Evolutionary conservation across 2,329 filamentous ascomycete species (phyloP).

Genomic region (Cladophialophora carrionii): DNA sequence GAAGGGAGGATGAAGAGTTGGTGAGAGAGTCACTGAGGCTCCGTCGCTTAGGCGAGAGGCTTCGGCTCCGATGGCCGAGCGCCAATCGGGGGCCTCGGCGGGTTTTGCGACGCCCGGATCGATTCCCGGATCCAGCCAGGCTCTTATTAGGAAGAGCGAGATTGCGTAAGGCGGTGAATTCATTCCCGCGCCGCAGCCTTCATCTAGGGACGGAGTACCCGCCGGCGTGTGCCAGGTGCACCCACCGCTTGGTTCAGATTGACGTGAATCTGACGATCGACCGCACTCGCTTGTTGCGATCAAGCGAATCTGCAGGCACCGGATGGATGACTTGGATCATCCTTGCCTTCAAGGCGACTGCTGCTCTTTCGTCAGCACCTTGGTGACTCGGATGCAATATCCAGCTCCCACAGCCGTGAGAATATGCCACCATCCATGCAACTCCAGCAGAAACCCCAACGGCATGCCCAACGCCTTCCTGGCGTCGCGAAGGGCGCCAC

Average conservation of each 20-base stretch:
- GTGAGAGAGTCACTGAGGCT: neutral
- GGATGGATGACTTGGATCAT: neutral
- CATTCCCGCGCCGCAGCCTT: too few relatives aligned
- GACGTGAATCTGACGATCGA: neutral
- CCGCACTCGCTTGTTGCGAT: too few relatives aligned
- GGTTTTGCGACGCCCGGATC: neutral
- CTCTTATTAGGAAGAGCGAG: too few relatives aligned
- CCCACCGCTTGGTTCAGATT: too few relatives aligned
- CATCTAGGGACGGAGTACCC: too few relatives aligned
- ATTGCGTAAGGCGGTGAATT: too few relatives aligned
- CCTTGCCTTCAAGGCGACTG: neutral
- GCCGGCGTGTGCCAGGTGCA: too few relatives aligned
- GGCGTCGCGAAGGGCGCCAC: slow-evolving; percentile 32
- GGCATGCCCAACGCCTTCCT: slow-evolving; percentile 38
- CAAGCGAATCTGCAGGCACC: too few relatives aligned
- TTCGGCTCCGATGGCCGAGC: neutral
- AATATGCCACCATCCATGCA: slow-evolving; percentile 43
- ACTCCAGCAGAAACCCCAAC: slow-evolving; percentile 40
- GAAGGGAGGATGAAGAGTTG: neutral
- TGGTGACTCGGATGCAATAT: slow-evolving; percentile 35
- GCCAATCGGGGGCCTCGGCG: neutral
- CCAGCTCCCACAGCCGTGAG: slow-evolving; percentile 36
- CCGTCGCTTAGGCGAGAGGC: neutral
- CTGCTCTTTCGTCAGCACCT: slow-evolving; percentile 24
- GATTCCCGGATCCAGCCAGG: neutral